Conservation (phyloP, 2,329 filamentous ascomycete genomes). For the Cladosporium velox region DNA sequence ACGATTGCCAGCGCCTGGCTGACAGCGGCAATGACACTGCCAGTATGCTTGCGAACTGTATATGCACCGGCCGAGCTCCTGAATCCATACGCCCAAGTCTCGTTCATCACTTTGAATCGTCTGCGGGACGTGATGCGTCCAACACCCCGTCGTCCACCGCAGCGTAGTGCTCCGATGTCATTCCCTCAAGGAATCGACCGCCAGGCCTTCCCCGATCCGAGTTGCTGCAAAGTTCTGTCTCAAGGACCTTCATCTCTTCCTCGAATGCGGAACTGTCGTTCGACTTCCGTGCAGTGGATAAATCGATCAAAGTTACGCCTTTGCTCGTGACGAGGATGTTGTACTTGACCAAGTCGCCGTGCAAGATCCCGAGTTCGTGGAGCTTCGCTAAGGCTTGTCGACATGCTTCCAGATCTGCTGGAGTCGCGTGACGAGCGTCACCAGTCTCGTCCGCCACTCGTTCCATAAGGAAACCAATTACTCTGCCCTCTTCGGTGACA, state of each 20-base stretch:
- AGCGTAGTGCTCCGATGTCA: not conserved
- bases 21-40: no score
- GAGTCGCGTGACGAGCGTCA: slow-evolving; percentile 31
- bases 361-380: slow-evolving; percentile 41
- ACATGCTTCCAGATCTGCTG: slow-evolving; percentile 37
- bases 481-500: slow-evolving; percentile 38
- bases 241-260: not conserved
- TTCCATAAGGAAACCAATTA: slow-evolving; percentile 45
- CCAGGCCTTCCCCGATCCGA: not conserved
- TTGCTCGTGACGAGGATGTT: slow-evolving; percentile 41
- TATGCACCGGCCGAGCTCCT: no score
- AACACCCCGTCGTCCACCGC: not conserved
- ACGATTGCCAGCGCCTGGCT: no score
- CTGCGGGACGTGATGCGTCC: no score
- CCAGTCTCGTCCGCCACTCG: slow-evolving; percentile 25
- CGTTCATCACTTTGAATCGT: no score
- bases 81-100: no score
- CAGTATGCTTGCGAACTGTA: no score
- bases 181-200: not conserved
- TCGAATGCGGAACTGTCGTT: not conserved
- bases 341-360: slow-evolving; percentile 43
- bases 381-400: slow-evolving; percentile 33
- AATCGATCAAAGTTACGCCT: slow-evolving; percentile 38
- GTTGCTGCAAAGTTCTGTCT: not conserved
- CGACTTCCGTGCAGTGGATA: slow-evolving; percentile 29